phyloP scores from a whole-genome alignment of 768 basidiomycete genomes.

The Cystobasidium ongulense region DNA sequence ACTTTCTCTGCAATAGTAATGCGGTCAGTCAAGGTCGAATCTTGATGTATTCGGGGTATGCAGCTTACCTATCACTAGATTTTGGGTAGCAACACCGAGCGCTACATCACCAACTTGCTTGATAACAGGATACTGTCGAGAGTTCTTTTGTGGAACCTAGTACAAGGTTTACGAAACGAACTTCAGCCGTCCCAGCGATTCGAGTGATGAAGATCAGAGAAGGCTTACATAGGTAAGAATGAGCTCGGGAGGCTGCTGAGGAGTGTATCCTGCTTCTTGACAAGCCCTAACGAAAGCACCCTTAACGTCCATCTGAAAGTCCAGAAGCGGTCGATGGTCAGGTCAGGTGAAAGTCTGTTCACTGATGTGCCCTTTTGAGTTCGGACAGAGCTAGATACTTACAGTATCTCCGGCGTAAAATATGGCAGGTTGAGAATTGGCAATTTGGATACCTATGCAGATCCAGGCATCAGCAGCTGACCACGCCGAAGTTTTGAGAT shows the following conservation, averaged over 20 bases:
- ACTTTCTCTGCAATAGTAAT: conserved; percentile 31
- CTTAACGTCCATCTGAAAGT: conserved; percentile 18
- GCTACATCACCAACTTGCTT: conserved; percentile 32
- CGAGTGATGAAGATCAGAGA: too few species aligned
- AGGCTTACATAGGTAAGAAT: conserved; percentile 18
- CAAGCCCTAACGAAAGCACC: conserved; percentile 19
- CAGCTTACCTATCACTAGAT: conserved; percentile 30
- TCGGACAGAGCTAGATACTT: not conserved
- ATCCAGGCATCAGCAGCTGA: not conserved
- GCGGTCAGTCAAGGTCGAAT: not conserved
- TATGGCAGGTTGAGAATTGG: not conserved
- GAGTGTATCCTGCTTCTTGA: not conserved
- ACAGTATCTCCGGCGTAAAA: conserved; percentile 26
- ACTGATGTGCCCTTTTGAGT: too few species aligned
- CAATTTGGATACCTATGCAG: conserved; percentile 1
- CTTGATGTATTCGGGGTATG: not conserved
- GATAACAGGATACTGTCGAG: conserved; percentile 17
- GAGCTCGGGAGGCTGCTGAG: conserved; percentile 4
- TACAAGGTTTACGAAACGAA: not conserved
- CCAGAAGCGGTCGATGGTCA: not conserved
- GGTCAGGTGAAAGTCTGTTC: not conserved
- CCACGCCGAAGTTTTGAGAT: too few species aligned
- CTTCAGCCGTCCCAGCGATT: not conserved
- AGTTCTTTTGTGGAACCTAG: conserved; percentile 22
- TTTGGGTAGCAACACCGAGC: conserved; percentile 37